Percentiles rank a stretch among this genome's conserved stretches.
Conservation (phyloP, 2,329 filamentous ascomycete genomes). For the Aspergillus arachidicola region DNA sequence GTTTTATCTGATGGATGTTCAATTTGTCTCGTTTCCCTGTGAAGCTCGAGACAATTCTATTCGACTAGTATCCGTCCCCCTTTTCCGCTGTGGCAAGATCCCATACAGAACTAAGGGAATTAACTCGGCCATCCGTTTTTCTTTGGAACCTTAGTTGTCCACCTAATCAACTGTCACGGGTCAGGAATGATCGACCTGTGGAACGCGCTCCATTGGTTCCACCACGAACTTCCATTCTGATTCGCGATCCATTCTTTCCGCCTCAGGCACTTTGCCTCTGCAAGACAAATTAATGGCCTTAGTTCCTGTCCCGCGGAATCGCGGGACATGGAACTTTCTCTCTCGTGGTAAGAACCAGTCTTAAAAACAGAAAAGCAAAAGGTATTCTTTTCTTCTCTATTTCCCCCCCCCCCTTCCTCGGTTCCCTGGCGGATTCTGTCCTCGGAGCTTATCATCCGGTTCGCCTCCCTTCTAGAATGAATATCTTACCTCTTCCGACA, state of each 20-base stretch:
- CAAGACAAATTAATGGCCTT: neutral
- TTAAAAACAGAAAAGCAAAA: neutral
- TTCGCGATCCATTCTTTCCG: slow-evolving; percentile 12
- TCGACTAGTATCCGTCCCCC: neutral
- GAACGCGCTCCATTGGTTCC: slow-evolving; percentile 11
- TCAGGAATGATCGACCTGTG: slow-evolving; percentile 17
- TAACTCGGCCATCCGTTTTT: neutral
- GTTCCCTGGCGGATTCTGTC: neutral
- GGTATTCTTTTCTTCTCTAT: neutral
- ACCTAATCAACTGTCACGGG: slow-evolving; percentile 9
- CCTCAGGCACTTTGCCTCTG: slow-evolving; percentile 10
- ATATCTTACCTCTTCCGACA: neutral
- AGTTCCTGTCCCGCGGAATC: neutral
- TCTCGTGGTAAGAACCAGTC: neutral
- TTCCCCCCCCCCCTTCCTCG: neutral
- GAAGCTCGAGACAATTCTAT: neutral
- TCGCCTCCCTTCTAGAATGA: slow-evolving; percentile 14
- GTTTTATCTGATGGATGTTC: neutral
- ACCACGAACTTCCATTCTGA: neutral
- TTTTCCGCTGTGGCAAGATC: slow-evolving; percentile 10
- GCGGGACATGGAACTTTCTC: neutral
- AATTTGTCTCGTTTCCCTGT: neutral
- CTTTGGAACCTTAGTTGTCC: neutral
- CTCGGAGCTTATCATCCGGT: slow-evolving; percentile 10
- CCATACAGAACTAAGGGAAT: slow-evolving; percentile 1